Evolutionary conservation across 805 yeast genomes (phyloP), one percentile per base, ranked within the genome.

Genomic region (Candida pseudofarinosa): DNA sequence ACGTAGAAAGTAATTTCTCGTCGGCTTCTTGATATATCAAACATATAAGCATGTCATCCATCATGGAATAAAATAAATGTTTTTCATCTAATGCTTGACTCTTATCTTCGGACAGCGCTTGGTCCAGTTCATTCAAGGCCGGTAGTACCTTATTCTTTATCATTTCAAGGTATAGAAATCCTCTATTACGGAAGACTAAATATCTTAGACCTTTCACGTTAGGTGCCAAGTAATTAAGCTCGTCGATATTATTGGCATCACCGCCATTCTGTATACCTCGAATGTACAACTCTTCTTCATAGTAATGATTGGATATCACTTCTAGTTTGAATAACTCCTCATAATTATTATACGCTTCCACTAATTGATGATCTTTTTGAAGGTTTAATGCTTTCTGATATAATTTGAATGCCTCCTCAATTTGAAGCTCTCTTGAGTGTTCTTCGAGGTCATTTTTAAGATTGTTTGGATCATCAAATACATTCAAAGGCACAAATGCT

Each of bases 351-450:
- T 73, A 71, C 0, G 97, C 83, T 3, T 65, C 70, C 0, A 60
- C 62, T 46, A 71, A 74, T 2, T 76, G 55, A 2, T 65, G 62
- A 1, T 65, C 59, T 48, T 81, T 79, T 50, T 93, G 91, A 7
- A 65, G 65, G 7, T 63, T 60, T 35, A 93, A 67, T 0, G 97
- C 97, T 16, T 64, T 62, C 52, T 88, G 88, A 57, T 85, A 88
- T 10, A 81, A 63, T 50, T 79, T 80, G 59, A 85, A 83, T 3
- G 96, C 93, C 55, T 85, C 86, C 60, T 93, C 98, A 16, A 82
- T 75, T 64, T 91, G 97, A 18, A 91, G 69, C 58, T 93, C 99
- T 38, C 96, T 71, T 1, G 97, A 85, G 55, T 89, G 96, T 49
- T 88, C 91, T 28, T 83, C 85, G 33, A 62, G 51, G 42, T 66